Conservation (phyloP, 2,329 filamentous ascomycete species). For the Phyllosticta citriasiana region DNA sequence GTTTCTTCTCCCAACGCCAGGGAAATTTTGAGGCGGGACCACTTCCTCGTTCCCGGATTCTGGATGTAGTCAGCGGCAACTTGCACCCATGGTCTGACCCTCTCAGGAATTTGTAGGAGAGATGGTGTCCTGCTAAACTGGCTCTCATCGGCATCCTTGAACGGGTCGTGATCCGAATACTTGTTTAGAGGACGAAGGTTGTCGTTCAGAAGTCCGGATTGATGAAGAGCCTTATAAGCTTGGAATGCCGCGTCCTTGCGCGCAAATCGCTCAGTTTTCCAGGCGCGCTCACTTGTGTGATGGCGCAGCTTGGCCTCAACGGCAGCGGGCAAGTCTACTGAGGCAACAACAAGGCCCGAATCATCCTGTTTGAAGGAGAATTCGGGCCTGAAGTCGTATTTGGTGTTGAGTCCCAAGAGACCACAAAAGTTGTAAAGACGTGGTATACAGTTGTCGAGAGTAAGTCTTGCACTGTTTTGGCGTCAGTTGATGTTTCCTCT, state of each 20-base stretch:
- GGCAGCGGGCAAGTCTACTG: slow-evolving; percentile 60
- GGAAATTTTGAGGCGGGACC: background rate
- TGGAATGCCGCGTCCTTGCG: slow-evolving; percentile 75
- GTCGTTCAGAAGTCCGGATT: slow-evolving; percentile 64
- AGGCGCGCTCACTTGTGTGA: slow-evolving; percentile 43
- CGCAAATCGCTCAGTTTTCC: slow-evolving; percentile 62
- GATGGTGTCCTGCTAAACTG: background rate
- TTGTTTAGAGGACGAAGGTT: slow-evolving; percentile 54
- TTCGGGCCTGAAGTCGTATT: slow-evolving; percentile 58
- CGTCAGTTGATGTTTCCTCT: no score
- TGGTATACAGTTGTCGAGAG: slow-evolving; percentile 60
- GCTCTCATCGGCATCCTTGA: background rate
- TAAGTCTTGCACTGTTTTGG: slow-evolving; percentile 50
- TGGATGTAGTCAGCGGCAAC: background rate
- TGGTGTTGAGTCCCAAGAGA: slow-evolving; percentile 42
- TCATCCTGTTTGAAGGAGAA: slow-evolving; percentile 47
- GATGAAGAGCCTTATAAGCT: slow-evolving; percentile 61
- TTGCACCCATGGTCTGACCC: slow-evolving; percentile 22
- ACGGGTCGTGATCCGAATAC: background rate
- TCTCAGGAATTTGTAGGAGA: background rate
- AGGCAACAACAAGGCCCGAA: slow-evolving; percentile 39
- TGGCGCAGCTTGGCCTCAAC: slow-evolving; percentile 53
- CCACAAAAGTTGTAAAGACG: slow-evolving; percentile 78
- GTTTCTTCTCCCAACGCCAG: background rate
- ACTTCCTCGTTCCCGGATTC: background rate